Conservation (phyloP, 805 yeast genomes). For the Clavispora asparagi region DNA sequence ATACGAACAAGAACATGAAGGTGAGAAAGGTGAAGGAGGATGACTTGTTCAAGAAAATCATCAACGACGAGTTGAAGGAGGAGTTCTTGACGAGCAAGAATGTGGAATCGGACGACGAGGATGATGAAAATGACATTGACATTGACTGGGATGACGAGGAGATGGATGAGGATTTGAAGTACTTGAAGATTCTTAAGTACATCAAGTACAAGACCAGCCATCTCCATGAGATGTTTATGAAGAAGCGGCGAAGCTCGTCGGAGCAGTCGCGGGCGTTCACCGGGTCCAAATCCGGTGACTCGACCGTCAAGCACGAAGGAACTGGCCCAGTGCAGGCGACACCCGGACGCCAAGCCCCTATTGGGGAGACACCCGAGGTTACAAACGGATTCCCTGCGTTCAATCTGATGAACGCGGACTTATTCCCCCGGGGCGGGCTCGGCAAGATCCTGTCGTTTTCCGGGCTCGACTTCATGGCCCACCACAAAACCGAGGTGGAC, state of each 20-base stretch:
- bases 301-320: not conserved
- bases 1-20: conserved; percentile 14
- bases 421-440: not conserved
- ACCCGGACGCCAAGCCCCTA: not conserved
- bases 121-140: conserved; percentile 31
- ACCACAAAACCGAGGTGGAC: not conserved
- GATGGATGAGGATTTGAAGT: conserved; percentile 43
- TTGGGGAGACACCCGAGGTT: not conserved
- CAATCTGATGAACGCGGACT: not conserved
- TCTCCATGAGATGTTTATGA: not conserved
- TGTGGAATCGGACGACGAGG: conserved; percentile 22
- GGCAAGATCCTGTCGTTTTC: not conserved
- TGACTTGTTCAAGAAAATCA: conserved; percentile 30
- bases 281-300: not conserved
- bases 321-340: not conserved
- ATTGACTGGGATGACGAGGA: conserved; percentile 46
- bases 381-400: not conserved
- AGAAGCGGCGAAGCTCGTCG: not conserved
- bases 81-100: conserved; percentile 31
- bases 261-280: not conserved
- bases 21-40: conserved; percentile 26
- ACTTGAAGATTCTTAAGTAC: conserved; percentile 36
- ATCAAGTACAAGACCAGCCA: conserved; percentile 30
- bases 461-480: conserved; percentile 8
- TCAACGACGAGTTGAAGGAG: conserved; percentile 35